Evolutionary conservation across 495 filamentous ascomycete species (phyloP), one percentile per base, ranked within the genome.

Genomic region (Delitschia confertaspora): DNA sequence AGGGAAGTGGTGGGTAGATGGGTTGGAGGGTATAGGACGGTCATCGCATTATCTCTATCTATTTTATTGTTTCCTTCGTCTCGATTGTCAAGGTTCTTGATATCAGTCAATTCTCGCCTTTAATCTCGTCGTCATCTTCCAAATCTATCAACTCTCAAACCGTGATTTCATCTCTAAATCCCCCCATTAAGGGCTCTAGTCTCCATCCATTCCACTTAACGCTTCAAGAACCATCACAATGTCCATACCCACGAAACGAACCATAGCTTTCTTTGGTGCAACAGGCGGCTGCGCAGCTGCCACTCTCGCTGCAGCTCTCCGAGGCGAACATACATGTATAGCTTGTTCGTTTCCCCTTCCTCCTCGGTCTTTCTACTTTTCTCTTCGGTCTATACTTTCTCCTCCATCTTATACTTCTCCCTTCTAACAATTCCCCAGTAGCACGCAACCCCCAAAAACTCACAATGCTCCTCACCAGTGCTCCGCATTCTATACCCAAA

Each of bases 381-480:
- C n/a, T n/a, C n/a, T n/a, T n/a, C n/a, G 21, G 7, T 9, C 13
- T 44, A 80, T 23, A 11, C 10, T 17, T 40, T 32, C 38, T 31
- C 16, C 14, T 29, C 14, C 4, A 27, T 18, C 8, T 10, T 35
- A 38, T 32, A 31, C 21, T 2, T 17, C 33, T 8, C 6, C 45
- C 25, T 22, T 32, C 17, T 33, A 42, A 45, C 41, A 50, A 23
- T 10, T 7, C 21, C 21, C 22, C 40, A 60, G 55, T 68, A 5
- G 78, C 67, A 46, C 78, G 82, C 18, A 75, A 67, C 2, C 78
- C 82, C 3, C 49, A 68, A 33, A 84, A 79, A 57, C 78, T 86
- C 44, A 60, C 57, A 42, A 57, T 56, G 18, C 47, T 70, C 18
- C 55, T 72, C 9, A 57, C 64, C 24, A 60, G 36, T 16, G 30